Base-by-base conservation (phyloP, 108 stramenopile genomes). In the Seminavis robusta region DNA sequence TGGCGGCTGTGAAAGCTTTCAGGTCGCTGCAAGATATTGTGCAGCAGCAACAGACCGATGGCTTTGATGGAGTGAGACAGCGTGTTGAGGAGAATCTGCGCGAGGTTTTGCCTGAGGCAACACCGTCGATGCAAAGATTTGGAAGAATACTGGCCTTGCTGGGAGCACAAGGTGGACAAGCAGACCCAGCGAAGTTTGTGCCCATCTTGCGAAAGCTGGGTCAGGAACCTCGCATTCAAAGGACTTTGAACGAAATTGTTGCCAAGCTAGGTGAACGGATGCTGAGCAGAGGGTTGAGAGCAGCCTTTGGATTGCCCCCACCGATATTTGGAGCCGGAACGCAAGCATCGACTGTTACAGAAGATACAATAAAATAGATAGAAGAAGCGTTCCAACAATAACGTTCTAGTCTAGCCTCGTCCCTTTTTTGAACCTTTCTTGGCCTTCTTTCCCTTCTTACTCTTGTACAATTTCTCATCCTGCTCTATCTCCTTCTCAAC, bases 261-360 rank as follows among this genome's bases (percentile, higher is more conserved):
- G 90, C 86, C 43, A 60, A 79, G 23, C 53, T 92, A 8, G 76
- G 84, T 16, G 90, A 92, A 56, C 45, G 86, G 23, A 37, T 74
- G 23, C 65, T 88, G 29, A 84, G 84, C 37, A 56, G 90, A 54
- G 74, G 81, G 11, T 51, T 92, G 46, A 67, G 90, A 42, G 79
- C 82, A 11, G 70, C 76, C 10, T 88, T 92, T 60, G 84, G 86
- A 24, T 53, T 92, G 17, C 80, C 90, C 32, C 74, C 77, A 27
- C 83, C 84, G 1, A 30, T 27, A 5, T 79, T 79, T 51, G 58
- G 67, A 30, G 47, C 16, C 10, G 29, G 20, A 10, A 41, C 31
- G 17, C 24, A 46, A 27, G 43, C 45, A 1, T 67, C 65, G 9
- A 74, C 73, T 27, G 73, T 74, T 4, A 61, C 59, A 16, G 73